phyloP scores from a whole-genome alignment of 2,329 filamentous ascomycete genomes.

The Penicillium expansum region DNA sequence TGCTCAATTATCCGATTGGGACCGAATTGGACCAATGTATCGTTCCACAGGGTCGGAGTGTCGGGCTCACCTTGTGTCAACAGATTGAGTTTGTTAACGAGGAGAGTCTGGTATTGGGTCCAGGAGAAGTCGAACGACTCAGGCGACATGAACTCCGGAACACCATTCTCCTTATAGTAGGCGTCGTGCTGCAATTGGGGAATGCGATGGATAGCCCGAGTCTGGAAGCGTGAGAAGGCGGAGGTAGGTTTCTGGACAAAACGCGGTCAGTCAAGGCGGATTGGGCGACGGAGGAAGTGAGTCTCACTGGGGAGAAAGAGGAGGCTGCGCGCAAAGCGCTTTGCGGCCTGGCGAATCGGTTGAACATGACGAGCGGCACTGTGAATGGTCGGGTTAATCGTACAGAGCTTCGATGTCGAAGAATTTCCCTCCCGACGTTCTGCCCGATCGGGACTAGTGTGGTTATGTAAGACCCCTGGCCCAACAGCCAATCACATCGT shows the following conservation, averaged over 20 bases:
- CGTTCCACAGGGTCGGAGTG: conserved; percentile 4
- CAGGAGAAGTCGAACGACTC: conserved; percentile 74
- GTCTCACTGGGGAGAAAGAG: conserved; percentile 35
- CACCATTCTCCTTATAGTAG: conserved; percentile 50
- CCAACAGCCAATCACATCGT: conserved; percentile 15
- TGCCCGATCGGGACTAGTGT: conserved; percentile 30
- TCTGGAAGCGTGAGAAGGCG: conserved; percentile 38
- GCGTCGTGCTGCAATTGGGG: conserved; percentile 50
- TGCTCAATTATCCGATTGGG: neutral
- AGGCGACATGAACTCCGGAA: conserved; percentile 69
- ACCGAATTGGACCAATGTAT: neutral
- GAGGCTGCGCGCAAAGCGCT: conserved; percentile 42
- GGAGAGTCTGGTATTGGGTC: conserved; percentile 73
- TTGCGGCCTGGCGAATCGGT: conserved; percentile 45
- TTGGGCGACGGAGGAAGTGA: conserved; percentile 7
- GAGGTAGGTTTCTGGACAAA: conserved; percentile 33
- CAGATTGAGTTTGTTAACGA: conserved; percentile 73
- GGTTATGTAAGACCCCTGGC: conserved; percentile 22
- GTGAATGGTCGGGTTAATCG: conserved; percentile 19
- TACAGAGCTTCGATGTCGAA: conserved; percentile 27
- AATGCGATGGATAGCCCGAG: conserved; percentile 44
- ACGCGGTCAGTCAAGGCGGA: conserved; percentile 21
- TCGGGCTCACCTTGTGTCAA: conserved; percentile 64
- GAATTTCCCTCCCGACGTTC: conserved; percentile 35
- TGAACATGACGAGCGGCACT: conserved; percentile 40